Conservation (phyloP, 768 basidiomycete genomes). For the Leccinum sublutescens region DNA sequence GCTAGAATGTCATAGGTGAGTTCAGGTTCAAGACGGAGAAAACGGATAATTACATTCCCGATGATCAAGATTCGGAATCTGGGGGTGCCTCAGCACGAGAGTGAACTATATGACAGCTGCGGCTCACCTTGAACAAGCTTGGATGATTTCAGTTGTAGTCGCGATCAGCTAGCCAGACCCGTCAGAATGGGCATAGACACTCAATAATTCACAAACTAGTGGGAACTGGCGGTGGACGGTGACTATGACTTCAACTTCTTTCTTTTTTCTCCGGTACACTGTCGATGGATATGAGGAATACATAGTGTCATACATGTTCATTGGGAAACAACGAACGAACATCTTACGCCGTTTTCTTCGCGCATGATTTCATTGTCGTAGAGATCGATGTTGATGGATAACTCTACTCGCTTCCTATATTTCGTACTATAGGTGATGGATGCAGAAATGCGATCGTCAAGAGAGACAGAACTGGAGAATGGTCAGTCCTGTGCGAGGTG, state of each 20-base stretch:
- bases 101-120: neutral
- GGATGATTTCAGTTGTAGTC: slow-evolving; percentile 8
- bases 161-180: slow-evolving; percentile 4
- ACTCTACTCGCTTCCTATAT: neutral
- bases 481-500: neutral
- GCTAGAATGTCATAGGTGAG: slow-evolving; percentile 4
- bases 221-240: neutral
- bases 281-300: neutral
- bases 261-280: slow-evolving; percentile 16
- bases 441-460: neutral
- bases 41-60: slow-evolving; percentile 8
- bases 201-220: neutral
- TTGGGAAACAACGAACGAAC: slow-evolving; percentile 3
- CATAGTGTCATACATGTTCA: neutral
- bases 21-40: neutral
- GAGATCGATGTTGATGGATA: slow-evolving; percentile 2
- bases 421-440: slow-evolving; percentile 1
- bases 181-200: neutral
- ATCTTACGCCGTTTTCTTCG: neutral
- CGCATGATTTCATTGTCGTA: neutral
- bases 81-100: neutral
- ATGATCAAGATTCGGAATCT: slow-evolving; percentile 20
- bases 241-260: no score
- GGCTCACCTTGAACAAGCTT: slow-evolving; percentile 13
- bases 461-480: neutral